Base-by-base conservation (phyloP, 192 early-diverging fungal species). In the Diversispora eburnea region DNA sequence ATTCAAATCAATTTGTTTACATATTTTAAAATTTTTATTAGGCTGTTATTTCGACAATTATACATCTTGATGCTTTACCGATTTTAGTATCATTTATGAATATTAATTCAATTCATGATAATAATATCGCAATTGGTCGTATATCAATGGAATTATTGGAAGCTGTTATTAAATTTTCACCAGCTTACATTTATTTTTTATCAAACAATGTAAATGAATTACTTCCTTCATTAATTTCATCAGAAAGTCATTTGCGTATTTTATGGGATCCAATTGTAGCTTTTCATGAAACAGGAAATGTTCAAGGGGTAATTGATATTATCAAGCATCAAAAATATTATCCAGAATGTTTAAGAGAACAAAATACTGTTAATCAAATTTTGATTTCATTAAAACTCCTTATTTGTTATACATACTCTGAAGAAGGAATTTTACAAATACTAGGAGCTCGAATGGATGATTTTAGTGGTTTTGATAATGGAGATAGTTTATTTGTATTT, bases 301-400 rank as follows among this genome's bases (percentile, higher is more conserved):
- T 76, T 20, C 75, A 70, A 52, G 57, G 69, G 17, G 75, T 76
- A 3, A 59, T 76, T 15, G 67, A 76, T 67, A 41, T 76, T 15
- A 70, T 76, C 22, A 67, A 76, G n/a, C 66, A 76, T 47, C 66
- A 76, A 48, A 76, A 76, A 17, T 61, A 71, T 58, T 76, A 76
- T 68, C 66, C 75, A 3, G 75, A 76, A 68, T 76, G 66, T 58
- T 58, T 76, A 47, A 52, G 69, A 70, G 75, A 76, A 47, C 57
- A 61, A 8, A 57, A 72, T 59, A 33, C 57, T 52, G 75, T 76
- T 47, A 61, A 67, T 39, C 66, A 76, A 55, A 48, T 72, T 3
- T 45, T 76, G 4, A 39, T 76, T 42, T 51, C 68, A 41, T 54
- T 76, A 49, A 41, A 55, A 8, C 52, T 76, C 46, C 52, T 76